Evolutionary conservation across 192 early-diverging fungal genomes (phyloP).

Genomic region (Podila horticola): DNA sequence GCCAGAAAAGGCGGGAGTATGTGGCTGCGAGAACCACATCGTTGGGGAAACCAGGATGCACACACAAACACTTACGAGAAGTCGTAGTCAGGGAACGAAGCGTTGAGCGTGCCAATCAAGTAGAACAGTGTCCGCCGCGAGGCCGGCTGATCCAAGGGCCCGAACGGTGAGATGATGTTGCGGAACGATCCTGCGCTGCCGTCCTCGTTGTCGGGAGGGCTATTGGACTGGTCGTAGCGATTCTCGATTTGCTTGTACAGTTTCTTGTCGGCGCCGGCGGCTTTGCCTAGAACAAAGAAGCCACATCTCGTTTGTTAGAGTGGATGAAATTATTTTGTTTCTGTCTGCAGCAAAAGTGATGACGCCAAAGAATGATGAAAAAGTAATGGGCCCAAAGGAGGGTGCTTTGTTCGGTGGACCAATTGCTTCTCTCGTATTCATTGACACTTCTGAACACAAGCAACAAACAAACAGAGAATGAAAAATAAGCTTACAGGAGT

Average conservation of each 20-base stretch:
- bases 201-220: constrained; percentile 69
- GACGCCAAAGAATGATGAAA: too few species aligned
- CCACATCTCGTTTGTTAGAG: too few species aligned
- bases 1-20: background rate
- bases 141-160: constrained; percentile 86
- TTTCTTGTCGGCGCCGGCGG: constrained; percentile 92
- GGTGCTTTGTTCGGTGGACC: background rate
- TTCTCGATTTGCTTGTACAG: constrained; percentile 88
- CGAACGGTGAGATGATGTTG: constrained; percentile 84
- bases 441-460: too few species aligned
- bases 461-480: background rate
- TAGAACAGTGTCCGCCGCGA: constrained; percentile 93
- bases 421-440: background rate
- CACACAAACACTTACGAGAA: constrained; percentile 75
- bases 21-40: too few species aligned
- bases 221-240: constrained; percentile 79
- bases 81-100: constrained; percentile 97
- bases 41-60: background rate
- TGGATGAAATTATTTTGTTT: too few species aligned
- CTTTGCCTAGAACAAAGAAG: constrained; percentile 75
- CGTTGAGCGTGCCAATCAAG: constrained; percentile 94
- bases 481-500: constrained; percentile 82
- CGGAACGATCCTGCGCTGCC: constrained; percentile 65
- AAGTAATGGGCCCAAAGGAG: background rate
- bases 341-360: too few species aligned